Evolutionary conservation across 306 rosid genomes (phyloP), one percentile per base, ranked within the genome.

Genomic region (Fagus crenata): DNA sequence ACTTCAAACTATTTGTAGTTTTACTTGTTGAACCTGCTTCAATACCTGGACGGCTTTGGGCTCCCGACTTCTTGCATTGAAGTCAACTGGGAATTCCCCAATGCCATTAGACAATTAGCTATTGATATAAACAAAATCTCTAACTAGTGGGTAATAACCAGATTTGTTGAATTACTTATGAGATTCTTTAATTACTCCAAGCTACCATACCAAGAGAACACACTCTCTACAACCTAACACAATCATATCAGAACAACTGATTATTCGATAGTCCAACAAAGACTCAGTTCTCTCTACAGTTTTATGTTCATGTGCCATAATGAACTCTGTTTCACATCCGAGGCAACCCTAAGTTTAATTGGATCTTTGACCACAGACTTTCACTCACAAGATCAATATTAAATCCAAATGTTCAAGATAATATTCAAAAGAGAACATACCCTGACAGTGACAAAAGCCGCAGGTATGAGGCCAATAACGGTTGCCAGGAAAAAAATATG

Each of bases 401-500:
- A 78, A 71, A 58, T 6, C 61, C 68, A 59, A 53, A 39, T 17
- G 36, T 51, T 46, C 55, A 43, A 37, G 71, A 40, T 73, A n/a
- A n/a, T 56, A 18, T 0, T 15, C 18, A 14, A 49, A 28, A 74
- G 72, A 51, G 39, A 77, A 51, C 59, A 35, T 89, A 95, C 99
- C 97, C 79, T 90, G 88, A 95, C 99, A 53, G 99, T 95, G 79
- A 95, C 91, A 71, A 84, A 95, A 40, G 99, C 93, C 49, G 97
- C 97, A 7, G 99, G 99, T 70, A 95, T 89, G 70, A 95, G 90
- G 60, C 99, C 99, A 65, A 95, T 79, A 18, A 87, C 78, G 49
- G 99, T 95, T 76, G 82, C 97, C 5, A 92, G 37, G 77, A 92
- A 86, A 93, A 95, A 95, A 70, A 79, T 89, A 79, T 83, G 97